Base-by-base conservation (phyloP, 2,329 filamentous ascomycete genomes). In the Fusarium agapanthi region DNA sequence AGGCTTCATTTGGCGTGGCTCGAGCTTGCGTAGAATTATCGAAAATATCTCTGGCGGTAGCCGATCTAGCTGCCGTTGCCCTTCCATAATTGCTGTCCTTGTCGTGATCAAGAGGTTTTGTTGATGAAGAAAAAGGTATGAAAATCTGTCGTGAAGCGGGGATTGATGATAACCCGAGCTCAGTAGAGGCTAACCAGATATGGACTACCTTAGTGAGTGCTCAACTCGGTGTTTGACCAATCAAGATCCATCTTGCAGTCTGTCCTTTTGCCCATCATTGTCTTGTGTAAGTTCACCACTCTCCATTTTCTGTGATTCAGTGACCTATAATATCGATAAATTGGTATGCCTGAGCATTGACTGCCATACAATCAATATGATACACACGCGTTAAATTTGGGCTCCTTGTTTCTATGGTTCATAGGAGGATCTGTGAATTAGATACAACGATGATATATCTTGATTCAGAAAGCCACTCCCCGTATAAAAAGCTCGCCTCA, bases 201-300 rank as follows among this genome's bases (percentile, higher is more conserved):
- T 22, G 6, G 16, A 1, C 11, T 26, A n/a, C n/a, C n/a, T n/a
- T n/a, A 51, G 32, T 10, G 7, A 5, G 0, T 2, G 0, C 2
- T 18, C 0, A 0, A 16, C 6, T 7, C 1, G 5, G 7, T 14
- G 22, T 13, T 24, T 5, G 3, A n/a, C 28, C 10, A 32, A 48
- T 24, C 28, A 50, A 24, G 5, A 14, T 7, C 30, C 24, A 28
- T 22, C 18, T 18, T 20, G 4, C 2, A 1, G 7, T 26, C 3
- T 11, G 1, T 5, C 10, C 1, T 7, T 24, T 24, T 5, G n/a
- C 15, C n/a, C 3, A 28, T 3, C 13, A 28, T 12, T 28, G 13
- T 30, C 24, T 11, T 15, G 15, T 43, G 13, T 8, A 15, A 26
- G n/a, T 10, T 34, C 12, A 22, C 5, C n/a, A 22, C 5, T 16